Evolutionary conservation across 1,284 basidiomycete genomes (phyloP).

Genomic region (Tilletia caries): DNA sequence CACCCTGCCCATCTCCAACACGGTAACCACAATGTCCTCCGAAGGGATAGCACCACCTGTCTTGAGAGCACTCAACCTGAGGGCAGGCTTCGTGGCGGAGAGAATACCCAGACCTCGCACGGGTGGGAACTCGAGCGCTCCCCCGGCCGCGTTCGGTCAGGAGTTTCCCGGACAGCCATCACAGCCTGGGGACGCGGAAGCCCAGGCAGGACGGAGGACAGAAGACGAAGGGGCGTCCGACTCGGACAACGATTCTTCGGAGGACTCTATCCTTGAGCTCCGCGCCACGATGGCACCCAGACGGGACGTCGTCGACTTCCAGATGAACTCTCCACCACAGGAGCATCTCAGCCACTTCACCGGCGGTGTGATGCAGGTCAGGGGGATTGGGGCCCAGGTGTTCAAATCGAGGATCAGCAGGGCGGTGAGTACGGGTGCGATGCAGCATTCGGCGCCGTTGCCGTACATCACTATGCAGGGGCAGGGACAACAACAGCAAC

Average conservation of each 20-base stretch:
- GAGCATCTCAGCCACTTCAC: constrained; percentile 38
- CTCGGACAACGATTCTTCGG: constrained; percentile 15
- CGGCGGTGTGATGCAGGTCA: not conserved
- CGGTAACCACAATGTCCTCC: not conserved
- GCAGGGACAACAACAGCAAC: too few species aligned
- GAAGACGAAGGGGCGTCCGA: constrained; percentile 16
- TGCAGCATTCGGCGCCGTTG: not conserved
- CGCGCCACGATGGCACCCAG: constrained; percentile 29
- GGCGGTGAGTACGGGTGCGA: not conserved
- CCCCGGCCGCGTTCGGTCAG: too few species aligned
- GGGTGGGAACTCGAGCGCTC: not conserved
- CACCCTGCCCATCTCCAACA: not conserved
- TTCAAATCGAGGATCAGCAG: not conserved
- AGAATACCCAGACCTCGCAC: not conserved
- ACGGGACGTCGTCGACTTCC: constrained; percentile 35
- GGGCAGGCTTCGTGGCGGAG: not conserved
- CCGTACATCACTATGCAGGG: not conserved
- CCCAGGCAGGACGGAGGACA: not conserved
- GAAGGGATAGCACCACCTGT: not conserved
- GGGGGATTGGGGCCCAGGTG: not conserved
- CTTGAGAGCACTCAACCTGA: not conserved
- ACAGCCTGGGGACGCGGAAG: not conserved
- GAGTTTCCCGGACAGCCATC: not conserved
- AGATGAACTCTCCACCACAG: constrained; percentile 38
- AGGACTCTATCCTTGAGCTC: not conserved